Evolutionary conservation across 345 rosid species (phyloP), one percentile per base, ranked within the genome.

Genomic region (Eucalyptus brandiana): DNA sequence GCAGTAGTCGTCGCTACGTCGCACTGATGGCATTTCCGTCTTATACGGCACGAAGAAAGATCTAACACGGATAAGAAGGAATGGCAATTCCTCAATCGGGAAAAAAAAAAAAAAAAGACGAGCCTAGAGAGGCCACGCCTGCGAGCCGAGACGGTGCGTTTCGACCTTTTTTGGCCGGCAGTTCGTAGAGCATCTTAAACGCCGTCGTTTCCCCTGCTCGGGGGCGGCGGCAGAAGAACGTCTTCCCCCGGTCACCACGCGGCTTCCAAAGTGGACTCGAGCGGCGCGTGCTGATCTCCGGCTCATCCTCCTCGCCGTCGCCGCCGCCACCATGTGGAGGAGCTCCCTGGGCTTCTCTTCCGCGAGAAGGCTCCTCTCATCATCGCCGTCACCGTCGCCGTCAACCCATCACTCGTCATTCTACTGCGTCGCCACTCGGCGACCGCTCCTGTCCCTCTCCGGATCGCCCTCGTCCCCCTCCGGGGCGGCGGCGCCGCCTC

Each of bases 401-500:
- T 28, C 58, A 40, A 80, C 67, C 76, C 24, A 86, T 48, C 86
- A 54, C 37, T 88, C 62, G 62, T 56, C 67, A 42, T 32, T 45
- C 54, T 45, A 21, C 47, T 12, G 85, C 50, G 47, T 67, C 87
- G 44, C 87, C 65, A 11, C 44, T 65, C 76, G 69, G 2, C 76
- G 69, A 10, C 65, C 28, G 88, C 51, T 87, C 89, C 86, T 51
- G 69, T 90, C 72, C 12, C 88, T 87, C 40, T 88, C 90, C 58
- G 80, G 88, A 50, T 67, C 87, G 23, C 85, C 90, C 5, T 87
- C 92, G 4, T 45, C 88, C 60, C 87, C 90, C 9, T 76, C 93
- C 1, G 28, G 94, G 21, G 91, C 95, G 17, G 91, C 91, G 37
- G 18, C 91, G 42, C 58, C 26, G 8, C 37, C 89, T 24, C 19